Conservation (phyloP, 2,329 filamentous ascomycete species). For the Fusarium sp. region DNA sequence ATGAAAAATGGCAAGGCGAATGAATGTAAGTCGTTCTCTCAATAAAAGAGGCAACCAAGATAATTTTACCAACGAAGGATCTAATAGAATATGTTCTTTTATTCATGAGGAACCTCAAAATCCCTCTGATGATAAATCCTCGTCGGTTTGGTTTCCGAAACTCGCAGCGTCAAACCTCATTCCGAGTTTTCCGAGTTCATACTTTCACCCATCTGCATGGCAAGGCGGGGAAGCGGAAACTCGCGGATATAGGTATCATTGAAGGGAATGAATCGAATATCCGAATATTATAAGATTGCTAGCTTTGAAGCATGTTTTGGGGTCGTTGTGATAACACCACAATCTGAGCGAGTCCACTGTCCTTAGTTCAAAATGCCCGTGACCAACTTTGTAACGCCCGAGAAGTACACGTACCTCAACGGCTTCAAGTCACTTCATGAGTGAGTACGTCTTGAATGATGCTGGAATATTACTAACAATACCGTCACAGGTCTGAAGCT, state of each 20-base stretch:
- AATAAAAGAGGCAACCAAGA: neutral
- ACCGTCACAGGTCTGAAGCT: conserved; percentile 72
- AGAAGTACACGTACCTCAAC: conserved; percentile 78
- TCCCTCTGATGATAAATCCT: neutral
- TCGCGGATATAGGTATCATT: neutral
- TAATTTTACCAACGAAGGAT: neutral
- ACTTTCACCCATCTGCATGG: neutral
- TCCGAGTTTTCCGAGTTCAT: neutral
- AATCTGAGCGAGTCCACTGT: neutral
- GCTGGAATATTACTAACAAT: neutral
- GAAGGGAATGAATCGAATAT: neutral
- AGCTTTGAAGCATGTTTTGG: neutral
- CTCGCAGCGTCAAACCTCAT: neutral
- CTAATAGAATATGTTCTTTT: neutral
- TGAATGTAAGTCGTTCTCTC: neutral
- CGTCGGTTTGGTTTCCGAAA: neutral
- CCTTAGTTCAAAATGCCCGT: conserved; percentile 26
- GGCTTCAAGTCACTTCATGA: conserved; percentile 83
- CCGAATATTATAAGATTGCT: neutral
- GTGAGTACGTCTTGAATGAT: conserved; percentile 56
- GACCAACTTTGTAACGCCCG: conserved; percentile 39
- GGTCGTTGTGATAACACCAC: neutral
- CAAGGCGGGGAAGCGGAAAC: neutral
- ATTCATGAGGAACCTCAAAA: neutral
- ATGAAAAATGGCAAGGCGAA: neutral